These are phyloP conservation scores for Naganishia kalamii DNA, from an alignment of 768 basidiomycete genomes.

Conservation along the genomic window DNA sequence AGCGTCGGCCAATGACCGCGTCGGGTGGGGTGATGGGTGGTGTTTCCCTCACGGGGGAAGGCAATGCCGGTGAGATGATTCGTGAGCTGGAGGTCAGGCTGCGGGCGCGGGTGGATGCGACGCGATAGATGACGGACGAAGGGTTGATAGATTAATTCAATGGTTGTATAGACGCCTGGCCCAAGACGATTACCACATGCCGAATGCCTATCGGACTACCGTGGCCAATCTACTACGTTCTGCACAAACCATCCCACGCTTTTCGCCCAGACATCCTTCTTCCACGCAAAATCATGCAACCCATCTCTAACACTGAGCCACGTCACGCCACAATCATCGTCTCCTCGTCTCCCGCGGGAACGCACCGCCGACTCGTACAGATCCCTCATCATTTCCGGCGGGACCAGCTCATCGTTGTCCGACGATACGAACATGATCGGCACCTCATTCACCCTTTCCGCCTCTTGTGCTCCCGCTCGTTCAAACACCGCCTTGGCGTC, in stretches of 20 bases:
- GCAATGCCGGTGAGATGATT: constrained; percentile 23
- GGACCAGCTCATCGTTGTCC: constrained; percentile 53
- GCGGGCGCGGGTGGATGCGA: constrained; percentile 21
- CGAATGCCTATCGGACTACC: no score
- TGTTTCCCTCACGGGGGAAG: neutral
- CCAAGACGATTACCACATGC: no score
- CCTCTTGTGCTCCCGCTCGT: constrained; percentile 8
- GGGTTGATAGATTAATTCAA: no score
- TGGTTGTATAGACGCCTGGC: no score
- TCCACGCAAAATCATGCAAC: constrained; percentile 50
- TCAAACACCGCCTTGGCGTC: constrained; percentile 48
- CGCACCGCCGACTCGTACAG: constrained; percentile 32
- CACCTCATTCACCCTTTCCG: neutral
- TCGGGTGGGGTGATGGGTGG: constrained; percentile 21
- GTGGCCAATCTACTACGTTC: neutral
- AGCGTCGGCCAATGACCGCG: constrained; percentile 23
- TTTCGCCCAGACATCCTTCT: constrained; percentile 38
- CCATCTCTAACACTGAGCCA: constrained; percentile 45
- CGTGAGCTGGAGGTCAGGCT: constrained; percentile 22
- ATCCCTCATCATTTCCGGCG: constrained; percentile 46
- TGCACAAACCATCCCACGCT: constrained; percentile 37
- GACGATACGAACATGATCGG: constrained; percentile 27
- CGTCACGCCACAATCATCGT: neutral
- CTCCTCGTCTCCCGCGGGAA: neutral
- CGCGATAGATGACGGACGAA: constrained; percentile 1